Percentiles rank a stretch among this genome's conserved stretches.
Conservation (phyloP, 1,284 basidiomycete genomes). For the Irpex lacteus region DNA sequence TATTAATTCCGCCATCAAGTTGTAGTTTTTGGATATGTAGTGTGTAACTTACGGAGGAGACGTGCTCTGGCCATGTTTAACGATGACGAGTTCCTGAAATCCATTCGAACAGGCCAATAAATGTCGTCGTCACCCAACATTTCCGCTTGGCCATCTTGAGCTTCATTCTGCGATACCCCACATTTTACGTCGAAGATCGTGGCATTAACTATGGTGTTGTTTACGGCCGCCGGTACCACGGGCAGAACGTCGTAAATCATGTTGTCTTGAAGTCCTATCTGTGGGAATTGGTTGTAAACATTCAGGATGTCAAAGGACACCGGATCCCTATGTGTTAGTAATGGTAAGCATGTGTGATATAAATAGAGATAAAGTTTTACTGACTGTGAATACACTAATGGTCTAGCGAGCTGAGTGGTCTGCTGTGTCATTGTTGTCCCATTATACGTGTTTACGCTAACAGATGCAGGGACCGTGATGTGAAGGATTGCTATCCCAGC, state of each 20-base stretch:
- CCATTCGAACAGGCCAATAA: no score
- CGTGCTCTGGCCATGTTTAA: no score
- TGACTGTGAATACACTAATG: not conserved
- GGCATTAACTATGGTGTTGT: not conserved
- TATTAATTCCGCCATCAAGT: no score
- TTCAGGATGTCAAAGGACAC: not conserved
- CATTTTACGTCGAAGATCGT: not conserved
- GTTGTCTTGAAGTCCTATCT: not conserved
- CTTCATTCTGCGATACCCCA: no score
- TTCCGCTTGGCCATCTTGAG: no score
- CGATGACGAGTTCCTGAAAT: no score
- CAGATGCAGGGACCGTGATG: not conserved
- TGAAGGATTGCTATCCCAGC: not conserved
- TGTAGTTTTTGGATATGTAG: no score
- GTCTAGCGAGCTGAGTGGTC: not conserved
- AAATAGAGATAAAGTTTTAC: no score
- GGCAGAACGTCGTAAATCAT: constrained; percentile 11
- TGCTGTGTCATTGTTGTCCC: not conserved
- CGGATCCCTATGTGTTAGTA: no score
- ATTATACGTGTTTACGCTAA: not conserved
- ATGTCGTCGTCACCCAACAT: no score
- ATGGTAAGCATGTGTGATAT: not conserved
- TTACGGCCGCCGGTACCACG: not conserved
- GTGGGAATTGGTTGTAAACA: not conserved
- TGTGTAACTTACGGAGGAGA: no score